Base-by-base conservation (phyloP, 768 basidiomycete genomes). In the Kwoniella sp. region DNA sequence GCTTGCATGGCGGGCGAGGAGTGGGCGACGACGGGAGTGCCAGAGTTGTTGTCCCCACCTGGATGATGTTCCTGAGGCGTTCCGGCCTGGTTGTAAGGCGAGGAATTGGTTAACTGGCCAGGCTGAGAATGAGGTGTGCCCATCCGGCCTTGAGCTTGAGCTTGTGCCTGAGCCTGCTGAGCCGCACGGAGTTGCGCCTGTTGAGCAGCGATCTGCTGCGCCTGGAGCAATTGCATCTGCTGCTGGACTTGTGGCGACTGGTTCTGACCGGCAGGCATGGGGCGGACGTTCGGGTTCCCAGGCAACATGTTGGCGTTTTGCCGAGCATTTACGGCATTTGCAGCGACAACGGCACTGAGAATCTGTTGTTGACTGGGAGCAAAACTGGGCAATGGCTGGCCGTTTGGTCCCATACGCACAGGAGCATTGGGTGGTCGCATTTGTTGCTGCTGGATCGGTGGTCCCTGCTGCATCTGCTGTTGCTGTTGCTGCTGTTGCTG, bases 311-410 rank as follows among this genome's bases (percentile, higher is more conserved):
- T 59, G n/a, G 56, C 55, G 38, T 65, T 65, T 29, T 68, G 66
- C 29, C 66, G 30, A 7, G 48, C 60, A 38, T 64, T 71, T 58
- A 63, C 73, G 55, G 71, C 68, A 41, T 55, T 68, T 1, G 74
- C 72, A 23, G 75, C 75, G 15, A 69, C 75, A 0, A 74, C 73
- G n/a, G 75, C 75, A 13, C 67, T 67, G 48, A 76, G 66, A 9
- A 76, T 28, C 53, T 76, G 75, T 55, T 74, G 73, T 58, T 76
- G 75, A 62, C 71, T 76, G 15, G 73, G 68, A 11, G 71, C 69
- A 63, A 74, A 69, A 50, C 69, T 69, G 2, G 68, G 69, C 48
- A 74, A 25, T 20, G 62, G 61, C 55, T 71, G 73, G 20, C 69
- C 74, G 41, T 67, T 69, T 25, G 65, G 65, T 31, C 60, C 65